Conservation (phyloP, 1,284 basidiomycete species). For the Puccinia coronata region DNA sequence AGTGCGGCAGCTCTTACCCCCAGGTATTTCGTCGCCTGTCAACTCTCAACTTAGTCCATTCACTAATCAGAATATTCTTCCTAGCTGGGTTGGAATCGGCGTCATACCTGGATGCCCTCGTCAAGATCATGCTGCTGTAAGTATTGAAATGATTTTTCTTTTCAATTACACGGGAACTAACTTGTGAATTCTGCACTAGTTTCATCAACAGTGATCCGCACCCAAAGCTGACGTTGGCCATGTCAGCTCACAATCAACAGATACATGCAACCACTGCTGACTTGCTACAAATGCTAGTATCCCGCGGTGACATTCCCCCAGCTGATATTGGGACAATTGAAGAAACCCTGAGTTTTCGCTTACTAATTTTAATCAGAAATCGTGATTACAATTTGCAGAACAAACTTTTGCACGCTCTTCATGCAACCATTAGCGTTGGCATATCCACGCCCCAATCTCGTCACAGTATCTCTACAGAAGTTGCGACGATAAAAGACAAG, state of each 20-base stretch:
- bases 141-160: neutral
- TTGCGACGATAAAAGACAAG: conserved; percentile 6
- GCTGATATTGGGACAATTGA: conserved; percentile 69
- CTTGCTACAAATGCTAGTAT: conserved; percentile 75
- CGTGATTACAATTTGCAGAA: conserved; percentile 79
- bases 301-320: conserved; percentile 73
- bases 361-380: conserved; percentile 72
- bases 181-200: conserved; percentile 59
- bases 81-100: conserved; percentile 53
- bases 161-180: neutral
- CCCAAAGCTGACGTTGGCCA: conserved; percentile 61
- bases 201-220: conserved; percentile 75
- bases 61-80: neutral
- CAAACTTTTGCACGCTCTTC: conserved; percentile 86
- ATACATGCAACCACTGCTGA: conserved; percentile 77
- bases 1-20: conserved; percentile 62
- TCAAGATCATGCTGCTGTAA: conserved; percentile 36
- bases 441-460: conserved; percentile 50
- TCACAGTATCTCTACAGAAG: conserved; percentile 32
- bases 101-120: conserved; percentile 69
- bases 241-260: conserved; percentile 67
- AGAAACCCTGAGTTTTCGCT: conserved; percentile 70
- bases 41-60: conserved; percentile 53
- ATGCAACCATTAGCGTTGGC: conserved; percentile 72
- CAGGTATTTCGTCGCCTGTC: conserved; percentile 62